phyloP scores from a whole-genome alignment of 2,329 filamentous ascomycete species.

The Colletotrichum sp. region DNA sequence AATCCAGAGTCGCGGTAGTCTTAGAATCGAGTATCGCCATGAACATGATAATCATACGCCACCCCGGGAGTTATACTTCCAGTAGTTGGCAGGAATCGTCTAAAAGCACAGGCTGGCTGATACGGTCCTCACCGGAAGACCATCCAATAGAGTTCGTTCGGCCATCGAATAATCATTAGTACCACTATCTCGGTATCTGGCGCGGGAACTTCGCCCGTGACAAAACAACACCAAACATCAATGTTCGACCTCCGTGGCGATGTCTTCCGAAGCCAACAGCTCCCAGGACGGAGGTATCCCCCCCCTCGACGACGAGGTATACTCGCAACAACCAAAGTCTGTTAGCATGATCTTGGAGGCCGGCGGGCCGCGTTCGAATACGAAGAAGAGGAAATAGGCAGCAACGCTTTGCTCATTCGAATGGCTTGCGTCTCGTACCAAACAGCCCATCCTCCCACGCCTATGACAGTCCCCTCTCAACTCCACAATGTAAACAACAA shows the following conservation, averaged over 20 bases:
- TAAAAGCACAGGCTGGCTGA: not conserved
- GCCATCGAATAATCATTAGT: fast-evolving
- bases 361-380: not conserved
- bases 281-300: not conserved
- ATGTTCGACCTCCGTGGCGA: fast-evolving
- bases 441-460: fast-evolving
- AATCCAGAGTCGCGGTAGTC: conserved; percentile 10
- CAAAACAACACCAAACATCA: not conserved
- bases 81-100: not conserved
- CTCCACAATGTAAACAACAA: not conserved
- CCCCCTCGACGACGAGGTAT: not conserved
- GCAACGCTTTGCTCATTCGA: not conserved
- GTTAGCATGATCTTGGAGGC: not conserved
- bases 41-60: conserved; percentile 7
- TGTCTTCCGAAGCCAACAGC: not conserved
- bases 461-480: not conserved
- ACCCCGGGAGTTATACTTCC: not conserved
- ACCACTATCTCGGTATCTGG: not conserved
- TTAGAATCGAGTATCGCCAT: not conserved
- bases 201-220: not conserved
- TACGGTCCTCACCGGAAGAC: not conserved
- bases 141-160: not conserved
- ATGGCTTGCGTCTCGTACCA: not conserved
- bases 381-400: not conserved
- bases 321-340: fast-evolving